These are phyloP conservation scores for Hyparrhenia diplandra DNA, from an alignment of 176 grass and related monocot genomes.

Conservation along the genomic window DNA sequence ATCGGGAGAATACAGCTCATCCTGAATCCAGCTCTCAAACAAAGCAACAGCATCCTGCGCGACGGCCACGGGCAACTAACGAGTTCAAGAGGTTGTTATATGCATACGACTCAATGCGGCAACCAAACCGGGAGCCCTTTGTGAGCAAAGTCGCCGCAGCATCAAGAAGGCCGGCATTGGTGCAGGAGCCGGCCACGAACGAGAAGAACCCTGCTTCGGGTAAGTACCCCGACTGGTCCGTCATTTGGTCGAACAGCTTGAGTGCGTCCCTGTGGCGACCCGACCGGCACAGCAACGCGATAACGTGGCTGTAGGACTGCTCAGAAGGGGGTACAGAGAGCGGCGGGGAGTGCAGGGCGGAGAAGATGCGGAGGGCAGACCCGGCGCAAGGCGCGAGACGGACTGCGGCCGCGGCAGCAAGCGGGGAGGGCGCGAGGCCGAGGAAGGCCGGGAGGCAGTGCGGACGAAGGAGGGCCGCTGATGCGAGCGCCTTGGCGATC, in stretches of 20 bases:
- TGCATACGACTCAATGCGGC: constrained; percentile 36
- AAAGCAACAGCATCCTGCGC: constrained; percentile 40
- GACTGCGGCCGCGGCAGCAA: constrained; percentile 15
- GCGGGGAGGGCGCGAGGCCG: constrained; percentile 20
- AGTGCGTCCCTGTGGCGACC: constrained; percentile 53
- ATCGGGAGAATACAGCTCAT: constrained; percentile 41
- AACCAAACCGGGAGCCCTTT: constrained; percentile 36
- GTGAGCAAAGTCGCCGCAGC: constrained; percentile 32
- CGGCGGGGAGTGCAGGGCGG: constrained; percentile 27
- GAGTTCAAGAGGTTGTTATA: constrained; percentile 74
- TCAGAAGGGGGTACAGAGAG: constrained; percentile 34
- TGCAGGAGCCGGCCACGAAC: constrained; percentile 51
- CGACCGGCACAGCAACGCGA: constrained; percentile 33
- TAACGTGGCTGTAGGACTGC: constrained; percentile 45
- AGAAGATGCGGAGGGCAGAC: constrained; percentile 38
- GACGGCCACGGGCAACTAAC: constrained; percentile 34
- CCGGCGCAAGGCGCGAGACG: constrained; percentile 30
- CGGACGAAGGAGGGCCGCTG: constrained; percentile 16
- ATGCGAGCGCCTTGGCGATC: constrained; percentile 63
- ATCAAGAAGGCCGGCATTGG: constrained; percentile 39
- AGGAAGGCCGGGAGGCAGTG: constrained; percentile 22
- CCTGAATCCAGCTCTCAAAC: constrained; percentile 53
- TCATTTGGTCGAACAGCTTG: constrained; percentile 89
- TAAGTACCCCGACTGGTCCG: constrained; percentile 11
- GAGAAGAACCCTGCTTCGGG: constrained; percentile 54